Evolutionary conservation across 495 filamentous ascomycete species (phyloP), one percentile per base, ranked within the genome.

Genomic region (Annulohypoxylon nitens): DNA sequence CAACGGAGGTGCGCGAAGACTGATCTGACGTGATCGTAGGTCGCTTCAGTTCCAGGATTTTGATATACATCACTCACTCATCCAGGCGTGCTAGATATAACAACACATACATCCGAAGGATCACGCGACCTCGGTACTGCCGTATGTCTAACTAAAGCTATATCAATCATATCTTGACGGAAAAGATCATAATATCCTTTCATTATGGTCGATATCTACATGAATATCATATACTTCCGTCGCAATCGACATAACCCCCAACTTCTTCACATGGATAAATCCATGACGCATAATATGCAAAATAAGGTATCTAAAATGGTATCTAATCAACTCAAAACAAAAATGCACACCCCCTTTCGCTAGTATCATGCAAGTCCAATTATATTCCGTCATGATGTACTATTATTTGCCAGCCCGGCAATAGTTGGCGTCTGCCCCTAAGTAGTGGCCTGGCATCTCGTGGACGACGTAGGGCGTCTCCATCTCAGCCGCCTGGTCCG

Each of bases 401-500:
- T 41, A 51, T 60, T 4, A 51, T 60, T 4, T 8, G 43, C 20
- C 23, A 41, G 25, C 37, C 43, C 36, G 30, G 37, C 37, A 54
- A 18, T 61, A 33, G 33, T 61, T 14, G 30, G 12, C 39, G 26
- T 53, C 53, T 7, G 39, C 45, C 7, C 45, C 34, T 5, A 34
- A 11, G 30, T 60, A 36, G 12, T 68, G n/a, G 9, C 2, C 45
- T 18, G 65, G 65, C 65, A 68, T 68, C 57, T 68, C 65, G 25
- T 68, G 45, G n/a, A 68, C 57, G 6, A 53, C 23, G 45, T 61
- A 37, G 1, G 43, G 55, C 3, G 55, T 54, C 34, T 68, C 65
- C 65, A 68, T 68, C 23, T 68, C 65, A 8, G 47, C 43, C 30
- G 65, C 57, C 36, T 30, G 30, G 30, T 68, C 65, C 18, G 55